Evolutionary conservation across 2,329 filamentous ascomycete species (phyloP).

Genomic region (Neurospora sp.): DNA sequence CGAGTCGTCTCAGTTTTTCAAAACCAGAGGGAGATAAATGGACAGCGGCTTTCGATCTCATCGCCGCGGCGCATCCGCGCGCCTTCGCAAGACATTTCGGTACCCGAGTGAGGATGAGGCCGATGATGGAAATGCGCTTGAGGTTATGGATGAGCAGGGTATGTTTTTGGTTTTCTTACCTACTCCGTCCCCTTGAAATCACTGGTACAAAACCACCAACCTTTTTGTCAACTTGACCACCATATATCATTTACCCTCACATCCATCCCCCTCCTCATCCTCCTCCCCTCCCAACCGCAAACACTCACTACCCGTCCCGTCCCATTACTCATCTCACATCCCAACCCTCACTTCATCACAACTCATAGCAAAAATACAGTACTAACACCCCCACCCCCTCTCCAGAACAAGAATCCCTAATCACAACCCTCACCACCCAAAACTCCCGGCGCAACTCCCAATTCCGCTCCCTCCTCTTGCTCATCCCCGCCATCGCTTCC

Average conservation of each 20-base stretch:
- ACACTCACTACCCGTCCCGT: neutral
- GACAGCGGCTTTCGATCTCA: neutral
- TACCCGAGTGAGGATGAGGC: conserved; percentile 56
- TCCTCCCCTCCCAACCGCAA: neutral
- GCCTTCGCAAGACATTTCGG: conserved; percentile 66
- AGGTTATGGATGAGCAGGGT: conserved; percentile 70
- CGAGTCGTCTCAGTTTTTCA: neutral
- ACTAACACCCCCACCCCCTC: conserved; percentile 3
- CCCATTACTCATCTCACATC: conserved; percentile 1
- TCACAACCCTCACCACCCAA: conserved; percentile 40
- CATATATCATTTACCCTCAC: neutral
- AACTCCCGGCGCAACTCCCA: conserved; percentile 49
- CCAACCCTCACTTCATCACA: conserved; percentile 7
- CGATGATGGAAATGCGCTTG: conserved; percentile 28
- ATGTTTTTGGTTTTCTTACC: neutral
- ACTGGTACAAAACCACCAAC: too few species aligned
- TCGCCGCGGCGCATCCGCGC: conserved; percentile 28
- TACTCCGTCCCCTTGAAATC: neutral
- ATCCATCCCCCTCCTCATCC: neutral
- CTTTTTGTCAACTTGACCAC: neutral
- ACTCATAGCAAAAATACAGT: neutral
- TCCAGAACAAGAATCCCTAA: conserved; percentile 56
- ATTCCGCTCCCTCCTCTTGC: conserved; percentile 48
- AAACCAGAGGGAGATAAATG: neutral
- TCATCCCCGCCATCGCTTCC: conserved; percentile 46